Base-by-base conservation (phyloP, 164 flowering plant species). In the Amborella trichopoda region DNA sequence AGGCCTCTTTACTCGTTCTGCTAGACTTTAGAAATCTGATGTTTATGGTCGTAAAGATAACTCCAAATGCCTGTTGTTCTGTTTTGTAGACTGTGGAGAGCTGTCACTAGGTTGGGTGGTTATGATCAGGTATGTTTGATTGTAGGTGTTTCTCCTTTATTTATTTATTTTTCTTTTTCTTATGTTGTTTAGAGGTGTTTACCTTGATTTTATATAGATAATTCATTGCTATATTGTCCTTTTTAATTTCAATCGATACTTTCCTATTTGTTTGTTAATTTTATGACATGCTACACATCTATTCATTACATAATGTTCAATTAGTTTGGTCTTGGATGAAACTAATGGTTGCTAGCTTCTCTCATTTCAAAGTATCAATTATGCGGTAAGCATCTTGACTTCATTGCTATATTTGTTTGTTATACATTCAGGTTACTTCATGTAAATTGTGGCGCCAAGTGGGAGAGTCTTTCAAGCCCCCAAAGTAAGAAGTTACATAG, bases 381-480 rank as follows among this genome's bases (percentile, higher is more conserved):
- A 3, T 36, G 39, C 22, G 23, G 9, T 6, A 26, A 3, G 24
- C 36, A 2, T 33, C 36, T 2, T 48, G 12, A 16, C 20, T 28
- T 46, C 34, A 6, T 6, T 13, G 34, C 34, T 30, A 30, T 30
- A 13, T 30, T 30, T 38, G 6, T 12, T 42, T 8, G 46, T 42
- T 19, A 38, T 38, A 13, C 16, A 10, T 65, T 50, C 51, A 85
- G 95, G 95, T 85, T 48, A 85, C 91, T 21, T 53, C 85, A 5
- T 74, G 80, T 60, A 85, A 85, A 60, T 46, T 80, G 55, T 85
- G 95, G 95, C 73, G 95, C 40, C 95, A 82, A 69, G 90, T 85
- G 36, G 95, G 95, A 52, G 95, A 85, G 53, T 80, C 91, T 11
- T 85, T 85, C 65, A 81, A 70, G 30, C 95, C 95, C 23, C 95